phyloP scores from a whole-genome alignment of 163 green algal species.

The Chlamydomonas reinhardtii region DNA sequence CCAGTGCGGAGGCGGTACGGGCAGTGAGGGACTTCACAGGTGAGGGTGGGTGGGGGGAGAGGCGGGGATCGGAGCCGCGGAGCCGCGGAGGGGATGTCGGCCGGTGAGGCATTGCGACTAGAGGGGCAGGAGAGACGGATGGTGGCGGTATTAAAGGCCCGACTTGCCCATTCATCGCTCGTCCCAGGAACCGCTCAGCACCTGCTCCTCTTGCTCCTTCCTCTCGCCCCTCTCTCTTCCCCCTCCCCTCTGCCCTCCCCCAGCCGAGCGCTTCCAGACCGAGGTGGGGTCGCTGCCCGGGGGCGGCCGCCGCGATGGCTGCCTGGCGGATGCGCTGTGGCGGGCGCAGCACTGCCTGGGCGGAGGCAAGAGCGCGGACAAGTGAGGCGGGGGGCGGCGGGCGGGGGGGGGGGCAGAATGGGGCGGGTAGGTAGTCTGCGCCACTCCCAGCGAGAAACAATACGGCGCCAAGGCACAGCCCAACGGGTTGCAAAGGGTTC shows the following conservation, averaged over 20 bases:
- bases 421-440: not conserved
- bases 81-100: not conserved
- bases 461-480: no score
- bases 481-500: no score
- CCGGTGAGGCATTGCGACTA: no score
- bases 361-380: conserved; percentile 2
- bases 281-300: not conserved
- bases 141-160: no score
- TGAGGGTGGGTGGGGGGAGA: not conserved
- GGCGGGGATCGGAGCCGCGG: no score
- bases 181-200: no score
- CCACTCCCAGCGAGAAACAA: no score
- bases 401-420: not conserved
- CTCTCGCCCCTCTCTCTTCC: not conserved
- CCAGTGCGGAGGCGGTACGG: conserved; percentile 11
- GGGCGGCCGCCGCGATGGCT: not conserved
- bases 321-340: conserved; percentile 15
- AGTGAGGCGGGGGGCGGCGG: not conserved
- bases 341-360: conserved; percentile 29
- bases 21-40: conserved; percentile 6
- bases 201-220: no score
- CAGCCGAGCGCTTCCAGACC: not conserved
- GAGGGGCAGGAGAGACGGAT: no score
- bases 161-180: no score
- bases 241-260: not conserved